Percentiles rank a stretch among this genome's conserved stretches.
These are phyloP conservation scores for Cylindrotheca closterium DNA, from an alignment of 108 stramenopile genomes.

Conservation along the genomic window DNA sequence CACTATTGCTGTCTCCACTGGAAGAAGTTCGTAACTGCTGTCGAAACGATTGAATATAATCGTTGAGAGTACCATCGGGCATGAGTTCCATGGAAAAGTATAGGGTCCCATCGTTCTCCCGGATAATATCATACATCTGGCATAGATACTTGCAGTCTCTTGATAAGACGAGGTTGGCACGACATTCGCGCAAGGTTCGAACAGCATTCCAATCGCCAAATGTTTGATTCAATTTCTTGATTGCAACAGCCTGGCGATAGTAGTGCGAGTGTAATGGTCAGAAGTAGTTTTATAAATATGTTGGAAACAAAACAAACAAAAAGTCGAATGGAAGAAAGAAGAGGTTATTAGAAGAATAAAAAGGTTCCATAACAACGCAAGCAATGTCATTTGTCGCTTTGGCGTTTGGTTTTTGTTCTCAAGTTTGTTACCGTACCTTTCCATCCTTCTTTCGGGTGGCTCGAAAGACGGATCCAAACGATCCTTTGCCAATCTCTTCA, in stretches of 20 bases:
- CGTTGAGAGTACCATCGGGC: constrained; percentile 91
- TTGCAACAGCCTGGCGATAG: constrained; percentile 41
- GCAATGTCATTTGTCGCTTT: too few species aligned
- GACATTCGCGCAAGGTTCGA: constrained; percentile 87
- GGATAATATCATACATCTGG: constrained; percentile 87
- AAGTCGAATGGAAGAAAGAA: too few species aligned
- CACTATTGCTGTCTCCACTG: constrained; percentile 10
- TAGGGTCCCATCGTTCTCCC: constrained; percentile 82
- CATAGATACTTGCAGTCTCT: constrained; percentile 67
- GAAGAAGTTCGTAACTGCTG: too few species aligned
- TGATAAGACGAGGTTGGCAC: constrained; percentile 50
- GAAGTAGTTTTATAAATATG: background rate
- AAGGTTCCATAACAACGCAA: too few species aligned
- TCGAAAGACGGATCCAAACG: constrained; percentile 91
- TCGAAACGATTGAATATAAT: constrained; percentile 51
- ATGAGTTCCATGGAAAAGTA: constrained; percentile 97
- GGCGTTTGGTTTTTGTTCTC: too few species aligned
- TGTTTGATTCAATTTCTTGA: constrained; percentile 64
- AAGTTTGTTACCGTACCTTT: background rate
- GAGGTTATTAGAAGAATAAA: too few species aligned
- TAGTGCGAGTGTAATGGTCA: constrained; percentile 19
- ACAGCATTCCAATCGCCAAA: constrained; percentile 87
- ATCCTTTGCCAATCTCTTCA: constrained; percentile 91
- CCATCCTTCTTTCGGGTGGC: constrained; percentile 45
- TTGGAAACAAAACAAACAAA: constrained; percentile 4